Conservation (phyloP, 345 rosid species). For the Aquilaria yunnanensis region DNA sequence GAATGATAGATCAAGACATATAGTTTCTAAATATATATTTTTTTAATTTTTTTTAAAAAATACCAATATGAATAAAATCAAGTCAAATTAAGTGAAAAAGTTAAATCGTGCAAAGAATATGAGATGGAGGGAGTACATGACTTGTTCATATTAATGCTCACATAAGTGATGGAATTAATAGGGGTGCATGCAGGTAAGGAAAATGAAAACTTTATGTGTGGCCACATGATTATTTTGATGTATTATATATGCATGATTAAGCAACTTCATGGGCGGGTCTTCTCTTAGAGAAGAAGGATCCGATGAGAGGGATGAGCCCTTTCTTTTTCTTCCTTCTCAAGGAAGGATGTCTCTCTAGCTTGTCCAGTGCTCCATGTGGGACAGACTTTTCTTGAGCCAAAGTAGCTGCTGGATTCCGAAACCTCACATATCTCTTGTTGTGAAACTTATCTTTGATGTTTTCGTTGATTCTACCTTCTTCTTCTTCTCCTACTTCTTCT, state of each 20-base stretch:
- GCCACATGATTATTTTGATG: not conserved
- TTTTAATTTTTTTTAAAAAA: too few species aligned
- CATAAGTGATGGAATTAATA: not conserved
- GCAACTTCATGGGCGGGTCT: constrained; percentile 27
- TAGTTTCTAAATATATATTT: too few species aligned
- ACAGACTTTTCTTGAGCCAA: constrained; percentile 21
- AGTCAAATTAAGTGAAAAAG: too few species aligned
- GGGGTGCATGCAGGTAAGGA: not conserved
- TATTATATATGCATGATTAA: not conserved
- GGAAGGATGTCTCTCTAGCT: constrained; percentile 66
- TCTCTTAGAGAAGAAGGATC: constrained; percentile 61
- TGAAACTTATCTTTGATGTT: constrained; percentile 19
- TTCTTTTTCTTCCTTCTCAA: constrained; percentile 60
- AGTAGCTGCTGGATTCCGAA: constrained; percentile 38
- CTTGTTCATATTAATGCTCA: not conserved
- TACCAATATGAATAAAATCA: too few species aligned
- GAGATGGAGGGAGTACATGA: not conserved
- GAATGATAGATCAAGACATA: too few species aligned
- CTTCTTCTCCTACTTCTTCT: too few species aligned
- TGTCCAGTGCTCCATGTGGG: constrained; percentile 26
- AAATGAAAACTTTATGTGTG: not conserved
- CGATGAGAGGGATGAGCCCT: constrained; percentile 56
- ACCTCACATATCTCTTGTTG: constrained; percentile 59
- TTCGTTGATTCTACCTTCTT: too few species aligned
- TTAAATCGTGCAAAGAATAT: not conserved